A percentile compares a stretch with the other conserved stretches of the same genome.
Conservation (phyloP, 352 stramenopile genomes). For the Globisporangium apiculatum region DNA sequence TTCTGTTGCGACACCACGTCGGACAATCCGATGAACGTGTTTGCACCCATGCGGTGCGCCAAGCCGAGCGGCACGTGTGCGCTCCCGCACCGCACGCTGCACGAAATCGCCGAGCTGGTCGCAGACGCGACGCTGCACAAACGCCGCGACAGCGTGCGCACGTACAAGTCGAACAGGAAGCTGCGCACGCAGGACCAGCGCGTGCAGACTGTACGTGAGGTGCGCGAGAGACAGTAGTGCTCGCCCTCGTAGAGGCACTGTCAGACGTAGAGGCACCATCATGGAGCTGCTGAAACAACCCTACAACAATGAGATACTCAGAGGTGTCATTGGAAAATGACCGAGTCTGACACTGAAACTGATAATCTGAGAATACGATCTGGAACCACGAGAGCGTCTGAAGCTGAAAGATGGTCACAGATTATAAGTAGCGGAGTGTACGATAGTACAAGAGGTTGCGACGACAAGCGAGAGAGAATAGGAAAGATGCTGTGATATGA, state of each 20-base stretch:
- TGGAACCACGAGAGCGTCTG: too few species aligned
- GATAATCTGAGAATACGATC: too few species aligned
- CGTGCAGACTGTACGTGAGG: background rate
- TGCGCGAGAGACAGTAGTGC: too few species aligned
- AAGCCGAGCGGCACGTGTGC: constrained; percentile 26
- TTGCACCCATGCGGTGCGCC: constrained; percentile 22
- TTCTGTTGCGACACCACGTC: constrained; percentile 31
- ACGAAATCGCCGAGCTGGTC: constrained; percentile 47
- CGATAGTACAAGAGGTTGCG: too few species aligned
- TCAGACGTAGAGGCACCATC: background rate
- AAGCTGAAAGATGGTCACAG: too few species aligned
- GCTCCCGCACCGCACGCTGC: constrained; percentile 37
- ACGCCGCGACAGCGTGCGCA: background rate
- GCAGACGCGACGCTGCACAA: constrained; percentile 30
- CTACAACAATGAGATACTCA: too few species aligned
- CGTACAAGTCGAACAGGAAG: constrained; percentile 17
- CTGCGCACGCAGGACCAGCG: constrained; percentile 1
- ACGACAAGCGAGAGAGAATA: background rate
- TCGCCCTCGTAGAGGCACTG: too few species aligned
- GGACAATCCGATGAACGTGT: constrained; percentile 10
- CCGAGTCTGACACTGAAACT: too few species aligned
- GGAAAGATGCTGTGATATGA: background rate
- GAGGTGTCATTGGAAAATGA: too few species aligned
- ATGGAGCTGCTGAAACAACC: too few species aligned
- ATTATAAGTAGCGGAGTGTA: background rate